Evolutionary conservation across 257 asterid genomes (phyloP), one percentile per base, ranked within the genome.

Genomic region (Gentiana straminea): DNA sequence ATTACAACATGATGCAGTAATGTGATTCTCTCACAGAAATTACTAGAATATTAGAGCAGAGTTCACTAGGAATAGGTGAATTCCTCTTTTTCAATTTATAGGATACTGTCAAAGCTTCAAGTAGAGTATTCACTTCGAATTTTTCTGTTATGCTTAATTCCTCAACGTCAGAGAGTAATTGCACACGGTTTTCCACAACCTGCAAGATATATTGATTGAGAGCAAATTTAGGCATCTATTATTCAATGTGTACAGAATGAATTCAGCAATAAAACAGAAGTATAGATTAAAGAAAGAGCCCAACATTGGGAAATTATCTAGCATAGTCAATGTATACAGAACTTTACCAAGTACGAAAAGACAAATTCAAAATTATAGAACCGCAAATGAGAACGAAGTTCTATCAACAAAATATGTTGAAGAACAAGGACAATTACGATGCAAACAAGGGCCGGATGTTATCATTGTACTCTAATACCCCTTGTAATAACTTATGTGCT

Each of bases 181-280:
- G 76, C 50, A 83, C 82, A 43, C 93, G 93, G 64, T 71, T 82
- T 80, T 91, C 98, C 63, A 88, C 86, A 55, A 87, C 95, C 98
- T 91, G 96, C 58, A 62, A 64, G 49, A 49, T 37, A 59, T 6
- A 54, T 41, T 51, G 61, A 41, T 46, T 34, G 33, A 37, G 34
- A 65, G 0, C 5, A 59, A 57, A 49, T 33, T 5, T 13, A 43
- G 38, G 45, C 57, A 13, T 61, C 44, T 33, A 8, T 32, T 11
- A 7, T 41, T 41, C 8, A 61, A 32, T 61, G 24, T 41, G 7
- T 41, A 2, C 66, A 34, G 35, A 33, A 41, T 12, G 9, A 13
- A 51, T 33, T 12, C 9, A 3, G 10, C 39, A 12, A 38, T 1
- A 12, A 9, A 52, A 59, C 6, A 52, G 13, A 0, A 52, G 34